phyloP scores from a whole-genome alignment of 371 early-diverging fungal genomes.

The Amoeboaphelidium protococcarum region DNA sequence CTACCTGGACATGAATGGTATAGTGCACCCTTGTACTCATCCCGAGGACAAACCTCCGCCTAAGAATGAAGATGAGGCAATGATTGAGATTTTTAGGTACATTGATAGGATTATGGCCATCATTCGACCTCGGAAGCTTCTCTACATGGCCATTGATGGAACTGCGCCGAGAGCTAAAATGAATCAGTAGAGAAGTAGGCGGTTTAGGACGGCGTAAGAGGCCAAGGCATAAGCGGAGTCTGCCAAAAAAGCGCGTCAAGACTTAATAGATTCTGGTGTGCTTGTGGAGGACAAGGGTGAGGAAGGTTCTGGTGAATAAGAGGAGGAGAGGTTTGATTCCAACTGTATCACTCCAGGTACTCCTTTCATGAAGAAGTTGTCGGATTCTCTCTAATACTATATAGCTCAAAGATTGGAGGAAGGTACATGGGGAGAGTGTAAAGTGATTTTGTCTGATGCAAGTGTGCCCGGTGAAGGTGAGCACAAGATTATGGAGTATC shows the following conservation, averaged over 20 bases:
- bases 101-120: slow-evolving; percentile 23
- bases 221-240: slow-evolving; percentile 42
- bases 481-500: slow-evolving; percentile 77
- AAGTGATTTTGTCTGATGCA: slow-evolving; percentile 13
- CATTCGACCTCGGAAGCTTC: slow-evolving; percentile 22
- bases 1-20: slow-evolving; percentile 44
- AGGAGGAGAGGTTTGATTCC: slow-evolving; percentile 66
- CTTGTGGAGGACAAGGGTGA: too few relatives aligned
- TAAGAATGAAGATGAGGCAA: slow-evolving; percentile 19
- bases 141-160: slow-evolving; percentile 37
- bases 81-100: slow-evolving; percentile 22
- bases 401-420: slow-evolving; percentile 22
- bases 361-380: slow-evolving; percentile 29
- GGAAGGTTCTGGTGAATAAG: slow-evolving; percentile 37
- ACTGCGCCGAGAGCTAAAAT: slow-evolving; percentile 93
- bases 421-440: slow-evolving; percentile 19
- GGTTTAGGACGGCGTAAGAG: slow-evolving; percentile 82
- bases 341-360: slow-evolving; percentile 98
- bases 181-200: slow-evolving; percentile 85
- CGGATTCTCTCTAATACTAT: slow-evolving; percentile 19
- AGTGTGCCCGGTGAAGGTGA: slow-evolving; percentile 42
- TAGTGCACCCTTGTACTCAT: slow-evolving; percentile 37
- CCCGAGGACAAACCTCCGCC: too few relatives aligned
- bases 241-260: slow-evolving; percentile 23
- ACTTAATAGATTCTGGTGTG: too few relatives aligned